phyloP scores from a whole-genome alignment of 805 yeast species.

The Grigorovia humatica region DNA sequence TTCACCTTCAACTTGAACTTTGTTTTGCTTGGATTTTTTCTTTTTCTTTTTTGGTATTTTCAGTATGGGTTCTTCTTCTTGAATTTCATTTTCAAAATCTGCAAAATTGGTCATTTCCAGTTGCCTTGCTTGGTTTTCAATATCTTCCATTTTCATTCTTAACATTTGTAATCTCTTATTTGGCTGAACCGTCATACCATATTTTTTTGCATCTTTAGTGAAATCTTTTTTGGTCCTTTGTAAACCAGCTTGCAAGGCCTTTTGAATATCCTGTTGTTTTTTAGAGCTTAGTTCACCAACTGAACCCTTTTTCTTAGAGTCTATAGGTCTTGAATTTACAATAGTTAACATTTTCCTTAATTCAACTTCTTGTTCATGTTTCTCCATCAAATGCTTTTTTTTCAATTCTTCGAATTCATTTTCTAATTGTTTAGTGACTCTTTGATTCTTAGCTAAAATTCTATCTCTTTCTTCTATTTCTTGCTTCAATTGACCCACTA shows the following conservation, averaged over 20 bases:
- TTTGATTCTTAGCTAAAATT: constrained; percentile 52
- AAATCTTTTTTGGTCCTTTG: constrained; percentile 32
- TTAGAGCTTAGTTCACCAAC: constrained; percentile 18
- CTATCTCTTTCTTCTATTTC: constrained; percentile 64
- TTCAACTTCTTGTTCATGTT: constrained; percentile 67
- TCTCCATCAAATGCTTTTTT: constrained; percentile 47
- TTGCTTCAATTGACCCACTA: constrained; percentile 54
- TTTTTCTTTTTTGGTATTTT: constrained; percentile 2
- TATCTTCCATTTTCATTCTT: constrained; percentile 73
- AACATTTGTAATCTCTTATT: constrained; percentile 62
- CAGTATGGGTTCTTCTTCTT: constrained; percentile 10
- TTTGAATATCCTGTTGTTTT: constrained; percentile 21
- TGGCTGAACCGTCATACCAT: constrained; percentile 48
- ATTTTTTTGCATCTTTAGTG: constrained; percentile 32
- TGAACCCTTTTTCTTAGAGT: constrained; percentile 12
- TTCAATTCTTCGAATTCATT: constrained; percentile 61
- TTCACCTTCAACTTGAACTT: constrained; percentile 24
- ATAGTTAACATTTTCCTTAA: constrained; percentile 62
- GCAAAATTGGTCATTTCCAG: constrained; percentile 79
- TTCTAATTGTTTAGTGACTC: constrained; percentile 50
- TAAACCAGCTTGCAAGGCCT: constrained; percentile 25
- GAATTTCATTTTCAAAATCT: constrained; percentile 28
- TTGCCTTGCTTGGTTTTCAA: constrained; percentile 76
- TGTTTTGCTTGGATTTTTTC: constrained; percentile 9
- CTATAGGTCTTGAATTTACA: constrained; percentile 37